These are phyloP conservation scores for Hansenula lynferdii DNA, from an alignment of 1,139 yeast species.

Conservation along the genomic window DNA sequence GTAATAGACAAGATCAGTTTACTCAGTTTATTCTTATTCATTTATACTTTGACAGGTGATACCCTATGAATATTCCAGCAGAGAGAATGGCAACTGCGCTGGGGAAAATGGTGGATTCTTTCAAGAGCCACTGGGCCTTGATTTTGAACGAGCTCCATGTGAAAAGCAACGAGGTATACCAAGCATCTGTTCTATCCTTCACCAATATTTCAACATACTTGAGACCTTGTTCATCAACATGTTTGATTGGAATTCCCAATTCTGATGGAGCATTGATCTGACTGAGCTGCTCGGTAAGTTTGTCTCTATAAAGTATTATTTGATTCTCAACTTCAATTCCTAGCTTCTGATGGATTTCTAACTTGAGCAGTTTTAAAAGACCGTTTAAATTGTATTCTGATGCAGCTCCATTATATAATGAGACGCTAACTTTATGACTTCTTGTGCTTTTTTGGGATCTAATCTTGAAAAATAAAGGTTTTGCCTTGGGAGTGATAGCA, in stretches of 20 bases:
- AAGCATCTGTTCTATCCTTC: not conserved
- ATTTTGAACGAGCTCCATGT: not conserved
- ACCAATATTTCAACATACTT: not conserved
- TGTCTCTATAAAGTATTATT: conserved; percentile 29
- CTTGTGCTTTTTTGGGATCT: conserved; percentile 6
- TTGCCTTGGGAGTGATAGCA: conserved; percentile 15
- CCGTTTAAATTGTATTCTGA: conserved; percentile 16
- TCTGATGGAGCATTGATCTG: no score
- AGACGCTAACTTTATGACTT: conserved; percentile 19
- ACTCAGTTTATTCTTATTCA: no score
- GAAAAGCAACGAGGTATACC: not conserved
- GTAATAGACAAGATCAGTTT: no score
- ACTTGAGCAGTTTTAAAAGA: conserved; percentile 20
- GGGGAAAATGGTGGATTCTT: not conserved
- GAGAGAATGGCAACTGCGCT: not conserved
- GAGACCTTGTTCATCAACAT: no score
- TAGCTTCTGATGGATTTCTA: conserved; percentile 24
- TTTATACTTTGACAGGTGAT: not conserved
- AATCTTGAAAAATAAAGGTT: conserved; percentile 18
- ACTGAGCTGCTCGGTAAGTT: conserved; percentile 26
- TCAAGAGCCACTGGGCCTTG: not conserved
- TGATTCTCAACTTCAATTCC: conserved; percentile 14
- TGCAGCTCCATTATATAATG: conserved; percentile 15
- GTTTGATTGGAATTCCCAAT: no score
- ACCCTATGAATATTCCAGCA: not conserved